Evolutionary conservation across 768 basidiomycete species (phyloP), one percentile per base, ranked within the genome.

Genomic region (Epithele typhae): DNA sequence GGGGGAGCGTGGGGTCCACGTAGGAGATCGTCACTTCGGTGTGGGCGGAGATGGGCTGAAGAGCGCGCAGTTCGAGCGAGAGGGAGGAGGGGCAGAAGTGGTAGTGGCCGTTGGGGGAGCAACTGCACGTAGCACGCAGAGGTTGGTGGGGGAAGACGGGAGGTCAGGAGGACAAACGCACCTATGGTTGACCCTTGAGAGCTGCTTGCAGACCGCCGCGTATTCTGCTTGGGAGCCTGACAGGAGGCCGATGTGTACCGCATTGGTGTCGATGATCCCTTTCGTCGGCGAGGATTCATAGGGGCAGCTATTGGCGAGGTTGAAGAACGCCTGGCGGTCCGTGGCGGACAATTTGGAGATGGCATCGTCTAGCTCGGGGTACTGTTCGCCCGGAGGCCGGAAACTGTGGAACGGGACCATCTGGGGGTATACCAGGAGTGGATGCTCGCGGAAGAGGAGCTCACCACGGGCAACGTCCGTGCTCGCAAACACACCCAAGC

Each of bases 181-280:
- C 50, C 41, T 46, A 18, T 46, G 45, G 18, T 47, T 52, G 41
- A 52, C 23, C 3, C 50, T 24, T 0, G 45, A 46, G 21, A 43
- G 40, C 9, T 46, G 24, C 17, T 37, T 43, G 50, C 45, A 51
- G 8, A 51, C 40, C 2, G 40, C 50, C 1, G 39, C 45, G 12
- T 46, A 46, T n/a, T 8, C 30, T 17, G 8, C 11, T 9, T 33
- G 6, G 0, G 38, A n/a, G 27, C 45, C 39, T 3, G 23, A 25
- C 2, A 51, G 33, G 2, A 22, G 2, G 14, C 45, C 50, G 2
- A 43, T 18, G 11, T 33, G 15, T 5, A 51, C 35, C 11, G 45
- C 45, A 21, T 51, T 51, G 4, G 50, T 51, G 37, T 51, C 45
- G 22, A 51, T 38, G 32, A 51, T 46, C 4, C 40, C 45, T 21